A percentile compares a stretch with the other conserved stretches of the same genome.
phyloP scores from a whole-genome alignment of 345 rosid species.

The Ailanthus altissimus region DNA sequence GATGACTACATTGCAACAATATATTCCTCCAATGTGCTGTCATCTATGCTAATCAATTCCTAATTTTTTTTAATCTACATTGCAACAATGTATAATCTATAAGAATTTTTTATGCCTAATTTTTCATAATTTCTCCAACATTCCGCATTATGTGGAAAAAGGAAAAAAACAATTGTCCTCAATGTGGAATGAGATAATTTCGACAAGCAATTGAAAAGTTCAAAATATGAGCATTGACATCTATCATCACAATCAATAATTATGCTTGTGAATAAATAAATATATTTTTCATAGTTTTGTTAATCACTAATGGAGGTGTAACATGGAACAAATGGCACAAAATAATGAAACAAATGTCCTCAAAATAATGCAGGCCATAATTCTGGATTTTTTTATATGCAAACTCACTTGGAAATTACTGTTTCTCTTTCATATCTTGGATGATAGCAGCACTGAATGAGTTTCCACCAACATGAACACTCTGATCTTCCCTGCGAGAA shows the following conservation, averaged over 20 bases:
- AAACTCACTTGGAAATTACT: background rate
- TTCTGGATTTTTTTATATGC: background rate
- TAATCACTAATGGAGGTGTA: background rate
- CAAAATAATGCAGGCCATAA: no score
- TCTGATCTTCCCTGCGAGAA: conserved; percentile 22
- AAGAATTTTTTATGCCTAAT: background rate
- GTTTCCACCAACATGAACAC: conserved; percentile 20
- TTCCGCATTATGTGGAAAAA: background rate
- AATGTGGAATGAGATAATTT: background rate
- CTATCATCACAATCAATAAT: background rate
- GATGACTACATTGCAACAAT: background rate
- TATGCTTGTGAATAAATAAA: background rate
- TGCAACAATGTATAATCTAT: background rate
- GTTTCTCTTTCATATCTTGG: conserved; percentile 16
- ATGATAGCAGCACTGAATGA: conserved; percentile 23
- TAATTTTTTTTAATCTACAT: no score
- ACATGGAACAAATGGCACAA: background rate
- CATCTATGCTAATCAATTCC: no score
- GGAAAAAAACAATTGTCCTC: background rate
- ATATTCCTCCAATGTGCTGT: no score
- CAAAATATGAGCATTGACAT: background rate
- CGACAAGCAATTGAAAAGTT: background rate
- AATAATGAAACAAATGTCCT: background rate
- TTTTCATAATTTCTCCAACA: background rate
- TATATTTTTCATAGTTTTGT: background rate